Conservation (phyloP, 139 green algal genomes). For the Coccomyxa sp. region DNA sequence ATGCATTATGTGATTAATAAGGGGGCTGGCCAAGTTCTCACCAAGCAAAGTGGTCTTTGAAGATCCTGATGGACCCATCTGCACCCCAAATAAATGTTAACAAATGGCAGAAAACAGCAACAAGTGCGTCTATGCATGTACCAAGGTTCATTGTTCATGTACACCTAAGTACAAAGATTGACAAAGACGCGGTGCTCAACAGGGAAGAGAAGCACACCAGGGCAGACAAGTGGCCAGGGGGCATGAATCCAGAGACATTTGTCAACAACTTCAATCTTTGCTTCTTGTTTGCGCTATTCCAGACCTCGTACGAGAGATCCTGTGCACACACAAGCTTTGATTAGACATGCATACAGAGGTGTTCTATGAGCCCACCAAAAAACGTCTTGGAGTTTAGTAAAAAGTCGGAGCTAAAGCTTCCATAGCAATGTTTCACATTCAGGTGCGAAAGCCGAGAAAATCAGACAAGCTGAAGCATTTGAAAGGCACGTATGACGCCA, state of each 20-base stretch:
- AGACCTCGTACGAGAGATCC: slow-evolving; percentile 23
- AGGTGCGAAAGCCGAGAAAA: background rate
- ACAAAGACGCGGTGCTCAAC: background rate
- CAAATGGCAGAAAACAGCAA: no score
- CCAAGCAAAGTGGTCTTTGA: slow-evolving; percentile 22
- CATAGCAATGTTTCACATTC: background rate
- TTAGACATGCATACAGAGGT: no score
- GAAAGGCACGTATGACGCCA: background rate
- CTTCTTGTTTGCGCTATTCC: slow-evolving; percentile 25
- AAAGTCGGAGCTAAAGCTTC: background rate
- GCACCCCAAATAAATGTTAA: background rate
- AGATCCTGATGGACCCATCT: slow-evolving; percentile 7
- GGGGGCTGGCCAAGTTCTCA: background rate
- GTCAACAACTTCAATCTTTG: slow-evolving; percentile 21
- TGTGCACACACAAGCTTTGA: background rate
- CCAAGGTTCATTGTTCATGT: background rate
- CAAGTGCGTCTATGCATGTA: no score
- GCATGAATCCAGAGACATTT: slow-evolving; percentile 25
- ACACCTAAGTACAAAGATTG: background rate
- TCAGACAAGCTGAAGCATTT: background rate
- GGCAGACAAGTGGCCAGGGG: slow-evolving; percentile 22
- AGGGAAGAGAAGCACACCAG: background rate
- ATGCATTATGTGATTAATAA: background rate
- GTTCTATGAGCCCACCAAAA: background rate
- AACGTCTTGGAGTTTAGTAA: background rate